Conservation (phyloP, 352 stramenopile species). For the Phytophthora idaei region DNA sequence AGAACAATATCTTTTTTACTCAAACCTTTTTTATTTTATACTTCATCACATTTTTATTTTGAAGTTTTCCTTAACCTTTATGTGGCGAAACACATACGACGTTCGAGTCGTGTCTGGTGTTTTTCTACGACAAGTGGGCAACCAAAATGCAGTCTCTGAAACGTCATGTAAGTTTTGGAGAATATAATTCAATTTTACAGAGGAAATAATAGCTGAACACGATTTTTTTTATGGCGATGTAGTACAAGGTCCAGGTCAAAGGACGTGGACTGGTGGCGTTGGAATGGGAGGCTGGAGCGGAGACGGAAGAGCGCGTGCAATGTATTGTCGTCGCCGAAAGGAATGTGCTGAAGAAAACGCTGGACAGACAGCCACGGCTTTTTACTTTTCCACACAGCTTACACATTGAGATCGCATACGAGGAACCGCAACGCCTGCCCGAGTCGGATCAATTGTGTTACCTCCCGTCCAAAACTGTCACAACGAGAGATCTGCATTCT, state of each 20-base stretch:
- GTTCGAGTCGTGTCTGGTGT: conserved; percentile 62
- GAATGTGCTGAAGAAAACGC: conserved; percentile 57
- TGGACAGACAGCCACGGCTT: conserved; percentile 36
- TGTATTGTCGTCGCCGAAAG: conserved; percentile 68
- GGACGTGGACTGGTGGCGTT: conserved; percentile 58
- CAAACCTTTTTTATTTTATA: conserved; percentile 3
- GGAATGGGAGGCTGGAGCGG: conserved; percentile 63
- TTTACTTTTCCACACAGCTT: conserved; percentile 48
- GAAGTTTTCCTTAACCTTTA: conserved; percentile 38
- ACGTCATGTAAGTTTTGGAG: conserved; percentile 49
- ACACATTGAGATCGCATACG: conserved; percentile 53
- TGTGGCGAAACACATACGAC: conserved; percentile 35
- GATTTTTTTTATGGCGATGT: conserved; percentile 1
- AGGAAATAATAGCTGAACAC: neutral
- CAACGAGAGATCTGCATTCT: conserved; percentile 42
- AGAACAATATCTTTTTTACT: conserved; percentile 53
- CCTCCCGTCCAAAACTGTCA: conserved; percentile 45
- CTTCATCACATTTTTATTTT: neutral
- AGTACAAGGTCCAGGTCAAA: conserved; percentile 70
- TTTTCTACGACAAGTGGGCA: conserved; percentile 81
- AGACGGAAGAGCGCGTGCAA: conserved; percentile 63
- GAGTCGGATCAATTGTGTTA: conserved; percentile 71
- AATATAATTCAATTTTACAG: neutral
- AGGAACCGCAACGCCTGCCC: conserved; percentile 56
- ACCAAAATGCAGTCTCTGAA: conserved; percentile 62